Percentiles rank a stretch among this genome's conserved stretches.
These are phyloP conservation scores for Neofusicoccum sp. DNA, from an alignment of 2,329 filamentous ascomycete species.

Conservation along the genomic window DNA sequence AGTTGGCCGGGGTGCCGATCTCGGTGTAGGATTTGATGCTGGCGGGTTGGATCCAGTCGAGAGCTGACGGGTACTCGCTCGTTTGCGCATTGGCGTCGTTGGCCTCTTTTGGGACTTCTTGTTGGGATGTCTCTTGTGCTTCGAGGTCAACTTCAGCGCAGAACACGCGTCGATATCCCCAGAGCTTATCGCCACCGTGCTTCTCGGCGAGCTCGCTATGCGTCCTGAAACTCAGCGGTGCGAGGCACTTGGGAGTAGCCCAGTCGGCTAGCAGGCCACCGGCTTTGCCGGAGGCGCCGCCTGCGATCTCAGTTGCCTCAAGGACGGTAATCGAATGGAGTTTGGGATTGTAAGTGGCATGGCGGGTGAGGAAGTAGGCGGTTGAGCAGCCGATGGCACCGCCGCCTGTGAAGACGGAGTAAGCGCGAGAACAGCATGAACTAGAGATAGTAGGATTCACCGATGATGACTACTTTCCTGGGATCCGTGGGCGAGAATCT, in stretches of 20 bases:
- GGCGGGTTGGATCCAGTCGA: constrained; percentile 14
- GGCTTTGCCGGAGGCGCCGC: constrained; percentile 15
- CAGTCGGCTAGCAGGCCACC: constrained; percentile 15
- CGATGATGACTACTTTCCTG: not conserved
- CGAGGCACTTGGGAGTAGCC: constrained; percentile 17
- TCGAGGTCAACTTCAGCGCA: constrained; percentile 3
- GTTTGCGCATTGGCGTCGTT: not conserved
- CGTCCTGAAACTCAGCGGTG: constrained; percentile 12
- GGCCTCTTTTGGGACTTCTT: not conserved
- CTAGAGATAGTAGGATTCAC: too few species aligned
- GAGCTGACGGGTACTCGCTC: not conserved
- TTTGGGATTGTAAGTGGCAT: not conserved
- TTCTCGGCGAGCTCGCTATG: constrained; percentile 9
- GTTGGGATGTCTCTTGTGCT: not conserved
- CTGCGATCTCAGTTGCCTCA: constrained; percentile 12
- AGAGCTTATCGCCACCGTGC: constrained; percentile 12
- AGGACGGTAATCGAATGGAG: constrained; percentile 6
- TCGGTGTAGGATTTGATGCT: constrained; percentile 13
- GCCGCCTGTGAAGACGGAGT: not conserved
- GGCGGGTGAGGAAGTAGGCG: constrained; percentile 8
- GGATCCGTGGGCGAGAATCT: not conserved
- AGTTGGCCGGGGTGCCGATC: not conserved
- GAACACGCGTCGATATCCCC: constrained; percentile 11
- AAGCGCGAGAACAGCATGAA: not conserved
- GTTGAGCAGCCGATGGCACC: constrained; percentile 14